Evolutionary conservation across 257 asterid species (phyloP), one percentile per base, ranked within the genome.

Genomic region (Linderniella brevidens): DNA sequence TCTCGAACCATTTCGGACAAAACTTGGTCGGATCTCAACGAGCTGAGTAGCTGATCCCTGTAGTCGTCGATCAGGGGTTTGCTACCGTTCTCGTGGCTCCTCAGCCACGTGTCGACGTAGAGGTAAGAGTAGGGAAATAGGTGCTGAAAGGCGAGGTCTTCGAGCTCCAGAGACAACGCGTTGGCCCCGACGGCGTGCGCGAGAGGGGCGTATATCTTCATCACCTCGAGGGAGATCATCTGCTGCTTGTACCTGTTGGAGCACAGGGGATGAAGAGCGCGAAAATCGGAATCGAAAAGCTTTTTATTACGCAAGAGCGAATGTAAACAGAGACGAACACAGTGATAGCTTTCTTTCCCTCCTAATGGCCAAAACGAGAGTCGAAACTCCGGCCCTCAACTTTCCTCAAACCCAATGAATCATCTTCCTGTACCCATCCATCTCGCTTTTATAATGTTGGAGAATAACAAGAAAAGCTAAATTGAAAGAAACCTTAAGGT

Each of bases 191-290:
- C 69, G 0, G 93, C 97, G 64, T 87, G 86, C 1, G 95, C 95
- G 37, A 87, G 56, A 8, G 97, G 97, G 67, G 95, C 97, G 48
- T 83, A 79, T 61, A 87, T 73, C 76, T 78, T 78, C 78, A 87
- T 71, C 43, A 78, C 97, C 66, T 87, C 80, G 5, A 87, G 64
- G 41, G 93, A 72, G 32, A 78, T 47, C 49, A 58, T 67, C 53
- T 87, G 93, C 71, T 87, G 97, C 60, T 76, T 69, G 77, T 77
- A 77, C n/a, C n/a, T n/a, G n/a, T n/a, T n/a, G n/a, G n/a, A n/a
- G n/a, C n/a, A n/a, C n/a, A n/a, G n/a, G n/a, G n/a, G n/a, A n/a
- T n/a, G n/a, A n/a, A n/a, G n/a, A n/a, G n/a, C n/a, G n/a, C n/a
- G n/a, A n/a, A n/a, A n/a, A n/a, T n/a, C n/a, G n/a, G n/a, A n/a